Conservation (phyloP, 139 green algal genomes). For the Picochlorum sp. region DNA sequence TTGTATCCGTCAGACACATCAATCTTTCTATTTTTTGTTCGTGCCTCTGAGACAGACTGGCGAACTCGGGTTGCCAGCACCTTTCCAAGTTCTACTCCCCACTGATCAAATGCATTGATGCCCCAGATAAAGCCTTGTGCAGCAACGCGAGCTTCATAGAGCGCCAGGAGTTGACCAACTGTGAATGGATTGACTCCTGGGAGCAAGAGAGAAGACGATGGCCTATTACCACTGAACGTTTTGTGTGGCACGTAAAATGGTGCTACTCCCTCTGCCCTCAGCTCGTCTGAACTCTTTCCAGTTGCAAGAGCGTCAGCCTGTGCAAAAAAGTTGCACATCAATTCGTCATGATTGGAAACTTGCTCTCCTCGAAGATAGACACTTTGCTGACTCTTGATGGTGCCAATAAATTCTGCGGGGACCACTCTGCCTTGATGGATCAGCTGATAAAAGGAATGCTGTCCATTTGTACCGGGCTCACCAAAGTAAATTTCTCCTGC, state of each 20-base stretch:
- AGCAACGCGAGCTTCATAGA: constrained; percentile 96
- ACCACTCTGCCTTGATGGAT: constrained; percentile 69
- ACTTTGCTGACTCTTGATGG: constrained; percentile 89
- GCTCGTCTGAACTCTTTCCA: constrained; percentile 80
- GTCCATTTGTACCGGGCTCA: constrained; percentile 98
- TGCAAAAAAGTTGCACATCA: constrained; percentile 99
- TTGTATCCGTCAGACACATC: constrained; percentile 82
- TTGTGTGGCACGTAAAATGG: constrained; percentile 92
- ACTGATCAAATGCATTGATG: constrained; percentile 98
- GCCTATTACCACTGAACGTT: constrained; percentile 79
- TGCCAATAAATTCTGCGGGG: constrained; percentile 98
- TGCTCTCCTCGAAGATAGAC: constrained; percentile 87
- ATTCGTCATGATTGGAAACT: constrained; percentile 97
- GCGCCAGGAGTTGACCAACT: constrained; percentile 86
- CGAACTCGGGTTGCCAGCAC: constrained; percentile 65
- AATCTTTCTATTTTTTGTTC: constrained; percentile 66
- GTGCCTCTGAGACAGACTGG: constrained; percentile 57
- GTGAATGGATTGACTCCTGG: constrained; percentile 85
- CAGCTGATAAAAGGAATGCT: constrained; percentile 99
- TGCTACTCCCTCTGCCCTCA: constrained; percentile 72
- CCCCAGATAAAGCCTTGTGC: constrained; percentile 95
- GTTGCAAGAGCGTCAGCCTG: constrained; percentile 86
- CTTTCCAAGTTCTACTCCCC: constrained; percentile 98
- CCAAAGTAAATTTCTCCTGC: constrained; percentile 94
- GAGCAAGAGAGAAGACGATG: constrained; percentile 85